Base-by-base conservation (phyloP, 1,139 yeast genomes). In the Magnusiomyces fungicola region DNA sequence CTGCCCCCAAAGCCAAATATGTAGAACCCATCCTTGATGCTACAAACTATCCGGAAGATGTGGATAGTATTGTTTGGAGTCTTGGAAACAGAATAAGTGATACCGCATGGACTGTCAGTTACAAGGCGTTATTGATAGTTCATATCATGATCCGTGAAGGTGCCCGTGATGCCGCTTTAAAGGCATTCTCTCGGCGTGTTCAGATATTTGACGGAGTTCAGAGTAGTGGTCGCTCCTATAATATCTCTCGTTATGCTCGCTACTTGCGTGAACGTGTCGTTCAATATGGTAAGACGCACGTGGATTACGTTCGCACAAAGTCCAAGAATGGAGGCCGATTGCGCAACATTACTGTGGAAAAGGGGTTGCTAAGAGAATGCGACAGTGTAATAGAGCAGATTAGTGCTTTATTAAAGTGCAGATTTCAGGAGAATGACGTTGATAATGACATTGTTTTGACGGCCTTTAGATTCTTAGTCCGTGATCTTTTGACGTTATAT, bases 1-100 rank as follows among this genome's bases (percentile, higher is more conserved):
- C 98, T n/a, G 96, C 97, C 25, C 98, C 98, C 16, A 92, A 92
- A 69, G 84, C 95, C 42, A 92, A 94, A 65, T 94, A 92, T 64
- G 83, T 90, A 50, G 96, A 89, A 67, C 97, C 97, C 1, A 86
- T 92, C 51, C 74, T 92, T 45, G 76, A 84, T 72, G 83, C 95
- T 3, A 87, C 97, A 0, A 68, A 78, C 16, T 70, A 72, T 27
- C 67, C 70, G 30, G 81, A 78, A 33, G 82, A 83, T 57, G 79
- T 90, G 60, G 74, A 75, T 50, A 78, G 81, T 18, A 82, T 89
- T 36, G 81, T 89, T 80, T 71, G 75, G 48, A 71, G 83, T 0
- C 69, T 92, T 53, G 75, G 74, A 24, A 58, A 63, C 25, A 70
- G 96, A 49, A 71, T 87, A 50, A 80, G 77, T 51, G 96, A 88